Percentiles rank a stretch among this genome's conserved stretches.
Evolutionary conservation across 257 asterid genomes (phyloP).

Genomic region (Solanum raphanifolium): DNA sequence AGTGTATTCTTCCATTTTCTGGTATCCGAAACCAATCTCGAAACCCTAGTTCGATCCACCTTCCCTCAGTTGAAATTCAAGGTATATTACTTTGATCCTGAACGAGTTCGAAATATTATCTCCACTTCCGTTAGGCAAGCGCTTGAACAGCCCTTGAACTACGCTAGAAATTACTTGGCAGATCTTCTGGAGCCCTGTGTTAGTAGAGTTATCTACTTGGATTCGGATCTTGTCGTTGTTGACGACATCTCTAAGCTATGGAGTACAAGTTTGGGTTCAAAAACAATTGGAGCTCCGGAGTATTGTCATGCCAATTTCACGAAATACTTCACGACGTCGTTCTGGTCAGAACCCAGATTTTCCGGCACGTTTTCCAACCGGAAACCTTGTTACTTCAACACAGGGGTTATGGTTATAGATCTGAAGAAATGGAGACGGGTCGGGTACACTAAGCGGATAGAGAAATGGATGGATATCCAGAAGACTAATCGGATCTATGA

Average conservation of each 20-base stretch:
- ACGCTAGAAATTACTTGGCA: conserved; percentile 77
- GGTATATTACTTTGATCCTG: conserved; percentile 83
- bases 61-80: conserved; percentile 74
- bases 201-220: conserved; percentile 64
- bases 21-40: conserved; percentile 58
- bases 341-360: conserved; percentile 51
- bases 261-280: conserved; percentile 46
- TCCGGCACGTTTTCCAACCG: conserved; percentile 47
- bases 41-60: conserved; percentile 60
- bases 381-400: conserved; percentile 71
- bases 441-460: conserved; percentile 69
- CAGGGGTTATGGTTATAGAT: conserved; percentile 95
- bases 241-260: conserved; percentile 77
- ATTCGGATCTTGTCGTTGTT: conserved; percentile 80
- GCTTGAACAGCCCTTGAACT: conserved; percentile 79
- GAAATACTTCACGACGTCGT: conserved; percentile 58
- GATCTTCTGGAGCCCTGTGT: conserved; percentile 78
- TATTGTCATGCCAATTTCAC: conserved; percentile 90
- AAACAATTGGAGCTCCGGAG: conserved; percentile 88
- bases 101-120: conserved; percentile 62
- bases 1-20: conserved; percentile 76
- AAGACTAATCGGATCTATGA: conserved; percentile 78
- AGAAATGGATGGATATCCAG: conserved; percentile 95
- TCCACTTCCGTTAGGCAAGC: conserved; percentile 84
- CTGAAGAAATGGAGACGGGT: conserved; percentile 71